Evolutionary conservation across 1,284 basidiomycete species (phyloP).

Genomic region (Takashimella koratensis): DNA sequence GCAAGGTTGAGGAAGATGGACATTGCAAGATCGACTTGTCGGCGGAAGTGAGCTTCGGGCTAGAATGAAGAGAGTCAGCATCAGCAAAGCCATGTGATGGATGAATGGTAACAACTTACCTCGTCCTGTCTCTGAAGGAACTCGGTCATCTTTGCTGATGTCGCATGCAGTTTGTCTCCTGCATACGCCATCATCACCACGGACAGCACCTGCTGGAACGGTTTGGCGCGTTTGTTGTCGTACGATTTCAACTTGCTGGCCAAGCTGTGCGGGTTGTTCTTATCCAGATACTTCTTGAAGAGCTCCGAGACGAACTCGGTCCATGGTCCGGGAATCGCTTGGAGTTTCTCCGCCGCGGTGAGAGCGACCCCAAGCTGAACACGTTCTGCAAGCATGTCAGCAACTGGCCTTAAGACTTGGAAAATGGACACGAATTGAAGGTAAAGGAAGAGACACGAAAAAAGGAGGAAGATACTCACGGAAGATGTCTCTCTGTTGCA

Average conservation of each 20-base stretch:
- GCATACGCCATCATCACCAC: constrained; percentile 24
- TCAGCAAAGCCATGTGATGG: too few relatives aligned
- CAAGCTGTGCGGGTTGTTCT: not conserved
- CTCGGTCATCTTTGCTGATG: constrained; percentile 2
- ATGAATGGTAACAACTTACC: too few relatives aligned
- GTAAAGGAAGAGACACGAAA: not conserved
- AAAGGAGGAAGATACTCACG: constrained; percentile 27
- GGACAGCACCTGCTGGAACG: constrained; percentile 29
- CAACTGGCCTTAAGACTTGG: not conserved
- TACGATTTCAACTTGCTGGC: constrained; percentile 1
- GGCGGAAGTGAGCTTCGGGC: constrained; percentile 28
- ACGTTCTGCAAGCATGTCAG: constrained; percentile 30
- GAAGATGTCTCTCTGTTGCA: constrained; percentile 45
- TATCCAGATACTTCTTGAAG: constrained; percentile 26
- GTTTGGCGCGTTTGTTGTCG: constrained; percentile 22
- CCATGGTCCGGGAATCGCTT: constrained; percentile 38
- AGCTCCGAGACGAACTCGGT: constrained; percentile 29
- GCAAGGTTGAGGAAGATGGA: constrained; percentile 33
- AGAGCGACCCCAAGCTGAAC: constrained; percentile 46
- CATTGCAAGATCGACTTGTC: constrained; percentile 29
- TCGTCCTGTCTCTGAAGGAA: constrained; percentile 24
- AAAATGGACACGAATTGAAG: not conserved
- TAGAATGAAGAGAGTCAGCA: constrained; percentile 1
- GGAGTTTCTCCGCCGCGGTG: constrained; percentile 41
- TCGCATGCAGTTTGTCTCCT: not conserved